These are phyloP conservation scores for Talaromyces stipitatus DNA, from an alignment of 495 filamentous ascomycete species.

Conservation along the genomic window DNA sequence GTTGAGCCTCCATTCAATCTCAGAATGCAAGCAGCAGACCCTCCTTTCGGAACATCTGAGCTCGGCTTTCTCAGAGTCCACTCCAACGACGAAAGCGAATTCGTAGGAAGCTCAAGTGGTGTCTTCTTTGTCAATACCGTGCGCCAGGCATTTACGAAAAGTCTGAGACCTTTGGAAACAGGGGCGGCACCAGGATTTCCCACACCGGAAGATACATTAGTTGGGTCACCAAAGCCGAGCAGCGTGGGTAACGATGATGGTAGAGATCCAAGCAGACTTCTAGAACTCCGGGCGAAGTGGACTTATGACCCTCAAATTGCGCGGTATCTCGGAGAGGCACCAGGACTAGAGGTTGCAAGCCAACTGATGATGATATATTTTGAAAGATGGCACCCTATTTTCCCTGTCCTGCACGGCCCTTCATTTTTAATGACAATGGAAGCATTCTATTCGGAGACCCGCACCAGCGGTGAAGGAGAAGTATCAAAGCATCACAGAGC, in stretches of 20 bases:
- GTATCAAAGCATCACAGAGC: constrained; percentile 15
- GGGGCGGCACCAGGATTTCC: constrained; percentile 17
- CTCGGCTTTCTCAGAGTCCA: constrained; percentile 33
- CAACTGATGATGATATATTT: constrained; percentile 36
- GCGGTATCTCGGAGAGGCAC: constrained; percentile 19
- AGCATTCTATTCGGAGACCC: constrained; percentile 23
- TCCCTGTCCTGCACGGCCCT: constrained; percentile 43
- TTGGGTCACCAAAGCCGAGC: constrained; percentile 10
- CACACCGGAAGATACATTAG: constrained; percentile 28
- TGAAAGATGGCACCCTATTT: constrained; percentile 41
- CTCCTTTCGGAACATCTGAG: constrained; percentile 22
- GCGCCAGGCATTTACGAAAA: constrained; percentile 28
- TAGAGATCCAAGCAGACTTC: neutral
- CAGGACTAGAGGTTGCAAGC: constrained; percentile 19
- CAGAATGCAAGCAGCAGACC: constrained; percentile 26
- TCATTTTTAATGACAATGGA: constrained; percentile 42
- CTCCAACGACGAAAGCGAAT: constrained; percentile 35
- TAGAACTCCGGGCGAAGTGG: constrained; percentile 12
- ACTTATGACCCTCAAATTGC: constrained; percentile 25
- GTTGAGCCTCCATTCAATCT: neutral
- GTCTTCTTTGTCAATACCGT: constrained; percentile 39
- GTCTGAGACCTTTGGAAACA: constrained; percentile 6
- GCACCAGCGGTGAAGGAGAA: neutral
- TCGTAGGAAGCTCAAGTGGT: constrained; percentile 35
- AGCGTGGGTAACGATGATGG: neutral